A percentile compares a stretch with the other conserved stretches of the same genome.
Evolutionary conservation across 495 filamentous ascomycete species (phyloP).

Genomic region (Neurospora tetraspora): DNA sequence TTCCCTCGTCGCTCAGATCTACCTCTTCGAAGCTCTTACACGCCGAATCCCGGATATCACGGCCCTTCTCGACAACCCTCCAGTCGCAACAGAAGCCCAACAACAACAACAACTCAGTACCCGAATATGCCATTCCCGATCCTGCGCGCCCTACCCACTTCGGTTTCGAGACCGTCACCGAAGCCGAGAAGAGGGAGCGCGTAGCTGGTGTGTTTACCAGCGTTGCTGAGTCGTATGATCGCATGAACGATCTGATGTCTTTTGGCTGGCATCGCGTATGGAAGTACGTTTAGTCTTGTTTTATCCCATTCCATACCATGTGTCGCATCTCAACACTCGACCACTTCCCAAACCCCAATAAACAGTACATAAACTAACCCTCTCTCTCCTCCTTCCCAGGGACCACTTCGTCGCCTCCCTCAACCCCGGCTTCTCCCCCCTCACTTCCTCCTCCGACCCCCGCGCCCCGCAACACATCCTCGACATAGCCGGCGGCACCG

Average conservation of each 20-base stretch:
- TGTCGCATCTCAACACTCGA: too few species aligned
- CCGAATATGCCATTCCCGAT: slow-evolving; percentile 28
- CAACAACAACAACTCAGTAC: slow-evolving; percentile 9
- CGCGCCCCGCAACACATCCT: slow-evolving; percentile 60
- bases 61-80: slow-evolving; percentile 14
- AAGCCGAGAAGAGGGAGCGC: slow-evolving; percentile 57
- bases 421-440: slow-evolving; percentile 70
- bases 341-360: too few species aligned
- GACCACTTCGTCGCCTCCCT: slow-evolving; percentile 91
- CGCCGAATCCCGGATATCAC: slow-evolving; percentile 6
- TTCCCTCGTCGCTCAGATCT: slow-evolving; percentile 7
- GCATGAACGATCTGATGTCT: slow-evolving; percentile 99
- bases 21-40: not conserved
- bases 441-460: slow-evolving; percentile 22
- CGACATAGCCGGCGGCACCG: slow-evolving; percentile 94
- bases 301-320: not conserved
- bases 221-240: slow-evolving; percentile 82
- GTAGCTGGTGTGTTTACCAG: slow-evolving; percentile 91
- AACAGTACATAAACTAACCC: too few species aligned
- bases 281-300: slow-evolving; percentile 44
- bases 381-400: slow-evolving; percentile 18
- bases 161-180: slow-evolving; percentile 80
- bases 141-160: slow-evolving; percentile 76
- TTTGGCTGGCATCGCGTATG: slow-evolving; percentile 92
- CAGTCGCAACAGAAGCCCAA: slow-evolving; percentile 1